Percentiles rank a stretch among this genome's conserved stretches.
Evolutionary conservation across 1,284 basidiomycete species (phyloP).

Genomic region (Ganoderma sinense): DNA sequence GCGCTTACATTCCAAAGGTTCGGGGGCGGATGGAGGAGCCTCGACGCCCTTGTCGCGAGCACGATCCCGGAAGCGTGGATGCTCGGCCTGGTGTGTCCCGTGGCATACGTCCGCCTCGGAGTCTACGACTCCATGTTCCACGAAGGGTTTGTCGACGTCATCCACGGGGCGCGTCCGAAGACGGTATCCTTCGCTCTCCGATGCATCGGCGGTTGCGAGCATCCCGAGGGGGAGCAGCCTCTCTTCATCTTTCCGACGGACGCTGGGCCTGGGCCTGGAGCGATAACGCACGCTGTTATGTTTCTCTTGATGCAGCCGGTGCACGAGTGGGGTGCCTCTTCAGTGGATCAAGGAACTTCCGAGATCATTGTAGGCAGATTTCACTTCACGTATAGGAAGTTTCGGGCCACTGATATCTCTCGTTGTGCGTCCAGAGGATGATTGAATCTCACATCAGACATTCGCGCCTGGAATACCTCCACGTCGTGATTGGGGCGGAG

Average conservation of each 20-base stretch:
- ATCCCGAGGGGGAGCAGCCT: background rate
- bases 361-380: background rate
- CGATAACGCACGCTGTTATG: background rate
- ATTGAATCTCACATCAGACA: background rate
- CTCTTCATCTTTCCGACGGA: constrained; percentile 1
- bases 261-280: background rate
- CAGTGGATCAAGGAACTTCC: background rate
- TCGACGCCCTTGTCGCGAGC: background rate
- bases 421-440: background rate
- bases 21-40: constrained; percentile 14
- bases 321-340: background rate
- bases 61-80: constrained; percentile 4
- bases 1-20: constrained; percentile 3
- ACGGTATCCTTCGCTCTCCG: background rate
- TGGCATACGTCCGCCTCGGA: background rate
- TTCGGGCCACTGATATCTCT: background rate
- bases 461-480: constrained; percentile 16
- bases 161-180: constrained; percentile 10
- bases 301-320: background rate
- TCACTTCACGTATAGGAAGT: background rate
- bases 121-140: background rate
- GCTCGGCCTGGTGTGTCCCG: constrained; percentile 12
- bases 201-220: background rate
- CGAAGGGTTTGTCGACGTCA: background rate
- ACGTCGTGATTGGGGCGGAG: constrained; percentile 7